Base-by-base conservation (phyloP, 116 monocot species). In the Cymodocea nodosa region DNA sequence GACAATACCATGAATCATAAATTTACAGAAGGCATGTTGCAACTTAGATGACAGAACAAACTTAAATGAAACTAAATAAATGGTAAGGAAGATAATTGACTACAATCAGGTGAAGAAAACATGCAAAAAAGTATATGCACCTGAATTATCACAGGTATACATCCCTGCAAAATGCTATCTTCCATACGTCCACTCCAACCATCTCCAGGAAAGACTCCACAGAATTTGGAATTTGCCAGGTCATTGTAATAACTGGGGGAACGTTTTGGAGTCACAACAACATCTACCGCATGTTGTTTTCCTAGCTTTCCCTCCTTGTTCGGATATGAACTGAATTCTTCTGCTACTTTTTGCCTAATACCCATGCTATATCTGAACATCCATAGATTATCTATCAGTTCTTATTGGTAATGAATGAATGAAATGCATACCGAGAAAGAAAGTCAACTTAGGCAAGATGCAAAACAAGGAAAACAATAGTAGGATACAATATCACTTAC, bases 151-250 rank as follows among this genome's bases (percentile, higher is more conserved):
- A 97, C 97, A 39, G 97, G 97, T 65, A 97, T 87, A 64, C 91
- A 90, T 10, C 97, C 97, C 61, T 90, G 85, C 10, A 85, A 74
- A 63, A 97, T 74, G 69, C 87, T 97, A 62, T 83, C 97, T 76
- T 97, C 91, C 85, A 97, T 88, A 13, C 85, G 83, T 3, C 87
- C 91, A 65, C 97, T 97, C 97, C 91, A 97, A 20, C 97, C 97
- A 77, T 97, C 87, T 36, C 97, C 91, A 60, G 91, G 97, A 3
- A 90, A 72, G 71, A 97, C 91, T 15, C 91, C 97, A 82, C 97
- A 88, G 59, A 97, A 97, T 59, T 80, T 35, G 39, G 97, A 91
- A 67, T 70, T 79, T 44, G 95, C 76, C 24, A 95, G 62, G 23
- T 90, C 85, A 4, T 74, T 59, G 60, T 71, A 68, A 73, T 97